Base-by-base conservation (phyloP, 2,329 filamentous ascomycete genomes). In the Fragosphaeria purpurea region DNA sequence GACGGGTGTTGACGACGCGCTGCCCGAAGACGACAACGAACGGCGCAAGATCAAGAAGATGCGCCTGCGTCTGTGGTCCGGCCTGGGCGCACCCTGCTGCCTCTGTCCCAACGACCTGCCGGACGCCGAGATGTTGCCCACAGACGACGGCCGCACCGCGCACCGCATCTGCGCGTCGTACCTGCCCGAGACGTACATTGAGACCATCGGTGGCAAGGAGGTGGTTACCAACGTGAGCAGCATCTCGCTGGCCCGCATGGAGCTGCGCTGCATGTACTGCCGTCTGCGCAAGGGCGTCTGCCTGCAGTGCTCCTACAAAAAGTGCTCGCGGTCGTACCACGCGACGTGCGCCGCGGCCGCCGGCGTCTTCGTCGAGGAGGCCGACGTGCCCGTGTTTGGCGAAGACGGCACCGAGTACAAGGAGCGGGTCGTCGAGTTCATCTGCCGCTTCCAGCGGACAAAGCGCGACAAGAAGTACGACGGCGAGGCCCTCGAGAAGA, bases 221-320 rank as follows among this genome's bases (percentile, higher is more conserved):
- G 77, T 81, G 8, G 78, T 96, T 31, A 85, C 79, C 57, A 91
- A 94, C 58, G 79, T 89, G 47, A 77, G 79, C n/a, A 80, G 80
- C 54, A 89, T 97, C 57, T 83, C 86, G 62, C 91, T 93, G 65
- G 88, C 86, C 50, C 86, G 91, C 22, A 71, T 95, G 58, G 89
- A 94, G 32, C 82, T 97, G 58, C 95, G 95, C 67, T 98, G 93
- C 66, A 82, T 95, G 55, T 95, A 88, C 69, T 98, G 93, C 63
- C 87, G 90, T 37, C 94, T 89, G 35, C 94, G 93, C 66, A 86
- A 86, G 51, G 93, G 93, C n/a, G 88, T 88, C 12, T 96, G 91
- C 68, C 94, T 98, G 70, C 91, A 97, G 66, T 98, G 93, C 67
- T 94, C 88, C 1, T 85, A 88, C 59, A 91, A 90, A 71, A 97